Evolutionary conservation across 495 filamentous ascomycete species (phyloP).

Genomic region (Penicillium antarcticum): DNA sequence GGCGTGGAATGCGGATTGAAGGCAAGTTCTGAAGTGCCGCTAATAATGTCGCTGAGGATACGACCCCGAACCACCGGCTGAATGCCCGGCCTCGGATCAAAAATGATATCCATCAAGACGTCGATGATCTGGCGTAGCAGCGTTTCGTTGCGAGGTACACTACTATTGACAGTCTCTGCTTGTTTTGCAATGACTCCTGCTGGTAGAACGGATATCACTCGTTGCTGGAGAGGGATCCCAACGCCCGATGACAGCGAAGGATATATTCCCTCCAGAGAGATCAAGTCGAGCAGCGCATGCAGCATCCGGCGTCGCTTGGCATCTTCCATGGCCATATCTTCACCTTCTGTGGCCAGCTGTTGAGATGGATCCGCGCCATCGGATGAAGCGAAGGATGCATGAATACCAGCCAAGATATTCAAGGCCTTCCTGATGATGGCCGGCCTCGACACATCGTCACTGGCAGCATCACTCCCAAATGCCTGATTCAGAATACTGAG

Average conservation of each 20-base stretch:
- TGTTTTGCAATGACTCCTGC: conserved; percentile 45
- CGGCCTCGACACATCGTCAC: conserved; percentile 16
- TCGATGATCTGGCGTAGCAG: conserved; percentile 31
- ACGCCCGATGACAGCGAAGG: conserved; percentile 52
- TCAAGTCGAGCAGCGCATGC: conserved; percentile 49
- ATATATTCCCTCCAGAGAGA: conserved; percentile 55
- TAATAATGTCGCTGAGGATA: conserved; percentile 44
- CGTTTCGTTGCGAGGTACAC: conserved; percentile 24
- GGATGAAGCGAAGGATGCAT: conserved; percentile 33
- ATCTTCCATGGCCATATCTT: conserved; percentile 37
- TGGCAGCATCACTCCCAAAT: background rate
- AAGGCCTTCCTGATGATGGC: conserved; percentile 37
- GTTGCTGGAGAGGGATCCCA: conserved; percentile 52
- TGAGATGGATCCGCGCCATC: conserved; percentile 6
- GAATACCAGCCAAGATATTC: conserved; percentile 33
- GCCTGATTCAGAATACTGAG: conserved; percentile 31
- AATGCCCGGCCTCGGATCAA: conserved; percentile 34
- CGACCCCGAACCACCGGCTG: conserved; percentile 41
- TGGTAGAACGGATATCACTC: conserved; percentile 50
- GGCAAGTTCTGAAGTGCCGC: conserved; percentile 36
- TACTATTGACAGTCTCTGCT: conserved; percentile 7
- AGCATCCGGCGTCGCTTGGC: conserved; percentile 45
- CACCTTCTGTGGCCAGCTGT: conserved; percentile 1
- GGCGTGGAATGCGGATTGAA: conserved; percentile 34
- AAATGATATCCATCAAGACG: conserved; percentile 26